Conservation (phyloP, 352 stramenopile species). For the Globisporangium spinosum region DNA sequence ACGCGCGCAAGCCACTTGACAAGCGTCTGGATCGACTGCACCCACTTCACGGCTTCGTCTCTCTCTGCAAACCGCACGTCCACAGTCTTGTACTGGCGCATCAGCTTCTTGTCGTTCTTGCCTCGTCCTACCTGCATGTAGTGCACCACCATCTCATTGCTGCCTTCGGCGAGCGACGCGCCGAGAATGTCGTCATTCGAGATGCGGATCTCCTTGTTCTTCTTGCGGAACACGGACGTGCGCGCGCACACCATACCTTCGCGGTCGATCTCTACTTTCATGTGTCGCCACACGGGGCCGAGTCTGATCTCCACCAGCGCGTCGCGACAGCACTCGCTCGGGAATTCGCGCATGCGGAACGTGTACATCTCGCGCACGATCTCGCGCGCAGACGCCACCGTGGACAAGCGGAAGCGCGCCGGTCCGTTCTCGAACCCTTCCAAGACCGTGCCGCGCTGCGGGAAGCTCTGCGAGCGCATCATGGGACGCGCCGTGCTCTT, state of each 20-base stretch:
- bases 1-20: slow-evolving; percentile 76
- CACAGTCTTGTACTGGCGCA: slow-evolving; percentile 46
- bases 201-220: slow-evolving; percentile 47
- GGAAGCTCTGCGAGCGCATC: slow-evolving; percentile 53
- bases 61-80: slow-evolving; percentile 35
- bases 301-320: slow-evolving; percentile 39
- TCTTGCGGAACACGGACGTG: slow-evolving; percentile 61
- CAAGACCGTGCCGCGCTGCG: slow-evolving; percentile 45
- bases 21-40: slow-evolving; percentile 42
- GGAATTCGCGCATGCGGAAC: slow-evolving; percentile 53
- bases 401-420: slow-evolving; percentile 61
- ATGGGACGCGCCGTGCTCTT: slow-evolving; percentile 20
- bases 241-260: slow-evolving; percentile 54
- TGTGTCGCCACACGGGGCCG: slow-evolving; percentile 47
- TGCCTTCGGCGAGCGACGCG: slow-evolving; percentile 26
- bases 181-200: slow-evolving; percentile 54
- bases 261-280: slow-evolving; percentile 44
- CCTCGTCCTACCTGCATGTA: slow-evolving; percentile 59
- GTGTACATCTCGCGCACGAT: slow-evolving; percentile 72
- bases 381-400: slow-evolving; percentile 48
- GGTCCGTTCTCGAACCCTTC: slow-evolving; percentile 56
- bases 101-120: slow-evolving; percentile 48
- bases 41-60: slow-evolving; percentile 28
- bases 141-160: slow-evolving; percentile 42
- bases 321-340: slow-evolving; percentile 32